Base-by-base conservation (phyloP, 2,329 filamentous ascomycete species). In the Phialocephala subalpina region DNA sequence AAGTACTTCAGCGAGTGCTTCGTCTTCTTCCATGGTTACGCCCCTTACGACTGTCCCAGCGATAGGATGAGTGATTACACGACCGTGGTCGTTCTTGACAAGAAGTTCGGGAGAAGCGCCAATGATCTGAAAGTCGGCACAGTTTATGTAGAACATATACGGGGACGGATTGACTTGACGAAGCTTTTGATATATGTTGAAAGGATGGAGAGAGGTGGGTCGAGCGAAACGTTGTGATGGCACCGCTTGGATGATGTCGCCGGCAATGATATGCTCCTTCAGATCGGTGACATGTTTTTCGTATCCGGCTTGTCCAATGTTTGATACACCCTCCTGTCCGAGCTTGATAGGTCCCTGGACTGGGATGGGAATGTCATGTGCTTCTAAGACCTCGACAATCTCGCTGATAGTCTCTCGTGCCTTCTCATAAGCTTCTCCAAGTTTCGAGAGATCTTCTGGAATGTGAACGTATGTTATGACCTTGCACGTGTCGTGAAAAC, bases 111-210 rank as follows among this genome's bases (percentile, higher is more conserved):
- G 96, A 65, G 93, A 97, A 45, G 96, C 96, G 66, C 96, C 96
- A 14, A 99, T 91, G 71, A 99, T 94, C 78, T 97, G 92, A 81
- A 99, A 98, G 75, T 93, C 91, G 67, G 87, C 86, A 81, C 95
- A 98, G 78, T 96, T 90, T 68, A 99, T 88, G 81, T 94, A 99
- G 84, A 99, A 99, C 40, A 99, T 88, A 80, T 99, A 99, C 0
- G 96, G 96, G 9, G 94, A 97, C 0, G 96, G 96, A 78, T 99
- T 99, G 75, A 98, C 92, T n/a, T 93, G 97, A 69, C 96, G 92
- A 42, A 99, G 86, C 78, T 97, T 93, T 62, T 95, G 90, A 84
- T 98, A 99, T 74, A 99, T 92, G 83, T 98, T 99, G 85, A 98
- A 99, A 0, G 96, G 95, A 79, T 99, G 96, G 52, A 99, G 84